Conservation (phyloP, 2,329 filamentous ascomycete genomes). For the Apiospora phragmitis region DNA sequence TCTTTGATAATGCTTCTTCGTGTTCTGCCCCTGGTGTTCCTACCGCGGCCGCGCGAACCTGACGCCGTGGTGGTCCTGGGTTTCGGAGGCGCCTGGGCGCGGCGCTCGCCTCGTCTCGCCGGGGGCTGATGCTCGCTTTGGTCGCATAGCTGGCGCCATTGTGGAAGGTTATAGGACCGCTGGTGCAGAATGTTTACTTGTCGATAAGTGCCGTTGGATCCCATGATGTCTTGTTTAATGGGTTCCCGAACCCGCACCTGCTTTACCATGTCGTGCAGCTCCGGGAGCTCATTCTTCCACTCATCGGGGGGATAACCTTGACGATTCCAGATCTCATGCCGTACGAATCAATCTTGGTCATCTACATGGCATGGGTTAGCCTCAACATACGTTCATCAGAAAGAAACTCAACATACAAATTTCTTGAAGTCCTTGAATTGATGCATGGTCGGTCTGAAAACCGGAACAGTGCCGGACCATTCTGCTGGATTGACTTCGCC, state of each 20-base stretch:
- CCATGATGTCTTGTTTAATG: conserved; percentile 98
- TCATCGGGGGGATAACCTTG: conserved; percentile 93
- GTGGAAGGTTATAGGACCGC: conserved; percentile 91
- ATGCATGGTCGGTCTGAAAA: conserved; percentile 93
- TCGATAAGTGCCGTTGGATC: conserved; percentile 90
- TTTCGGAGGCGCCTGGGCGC: conserved; percentile 59
- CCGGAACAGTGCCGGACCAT: conserved; percentile 87
- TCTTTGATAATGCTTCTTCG: conserved; percentile 39
- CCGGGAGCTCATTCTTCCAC: conserved; percentile 82
- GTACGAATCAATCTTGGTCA: conserved; percentile 84
- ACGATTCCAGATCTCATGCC: conserved; percentile 98
- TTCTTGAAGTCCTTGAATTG: conserved; percentile 93
- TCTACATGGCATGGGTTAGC: conserved; percentile 44
- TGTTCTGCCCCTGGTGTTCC: conserved; percentile 38
- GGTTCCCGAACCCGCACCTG: conserved; percentile 92
- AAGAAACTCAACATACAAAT: conserved; percentile 64
- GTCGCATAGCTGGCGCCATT: conserved; percentile 92
- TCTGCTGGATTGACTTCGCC: conserved; percentile 82
- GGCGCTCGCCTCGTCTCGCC: conserved; percentile 80
- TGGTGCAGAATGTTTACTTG: conserved; percentile 97
- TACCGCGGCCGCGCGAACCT: conserved; percentile 39
- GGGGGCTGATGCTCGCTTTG: conserved; percentile 96
- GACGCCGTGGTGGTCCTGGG: conserved; percentile 40
- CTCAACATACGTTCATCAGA: background rate
- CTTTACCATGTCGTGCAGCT: conserved; percentile 83